A percentile compares a stretch with the other conserved stretches of the same genome.
Conservation (phyloP, 495 filamentous ascomycete species). For the Pyrenula massariospora region DNA sequence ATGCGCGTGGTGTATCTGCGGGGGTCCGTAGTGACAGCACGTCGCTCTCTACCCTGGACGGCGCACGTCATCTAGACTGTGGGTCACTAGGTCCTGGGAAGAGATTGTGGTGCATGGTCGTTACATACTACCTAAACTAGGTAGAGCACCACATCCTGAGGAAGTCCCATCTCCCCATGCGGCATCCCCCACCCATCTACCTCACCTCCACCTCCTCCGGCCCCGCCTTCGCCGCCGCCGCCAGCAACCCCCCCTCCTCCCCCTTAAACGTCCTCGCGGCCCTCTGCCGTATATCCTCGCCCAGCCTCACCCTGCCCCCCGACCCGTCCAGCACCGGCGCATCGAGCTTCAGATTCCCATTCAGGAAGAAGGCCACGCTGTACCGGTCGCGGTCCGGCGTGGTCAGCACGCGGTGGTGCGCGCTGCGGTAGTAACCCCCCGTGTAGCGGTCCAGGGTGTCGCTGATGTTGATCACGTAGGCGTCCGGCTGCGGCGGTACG, state of each 20-base stretch:
- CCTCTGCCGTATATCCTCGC: background rate
- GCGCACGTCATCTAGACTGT: background rate
- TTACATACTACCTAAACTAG: background rate
- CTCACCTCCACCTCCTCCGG: background rate
- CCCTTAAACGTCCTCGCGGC: background rate
- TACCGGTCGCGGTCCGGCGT: constrained; percentile 13
- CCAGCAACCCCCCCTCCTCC: background rate
- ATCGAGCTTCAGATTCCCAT: constrained; percentile 1
- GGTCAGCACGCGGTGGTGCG: constrained; percentile 21
- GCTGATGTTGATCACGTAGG: constrained; percentile 15
- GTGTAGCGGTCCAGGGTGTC: constrained; percentile 20
- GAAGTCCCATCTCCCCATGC: background rate
- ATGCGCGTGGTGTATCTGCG: background rate
- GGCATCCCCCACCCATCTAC: background rate
- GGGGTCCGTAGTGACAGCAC: background rate
- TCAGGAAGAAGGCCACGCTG: constrained; percentile 16
- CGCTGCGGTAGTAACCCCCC: constrained; percentile 16
- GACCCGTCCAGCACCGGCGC: background rate
- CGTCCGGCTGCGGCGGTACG: constrained; percentile 7
- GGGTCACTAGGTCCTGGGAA: background rate
- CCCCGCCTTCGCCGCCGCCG: too few relatives aligned
- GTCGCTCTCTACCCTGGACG: background rate
- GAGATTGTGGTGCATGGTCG: background rate
- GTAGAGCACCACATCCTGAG: background rate
- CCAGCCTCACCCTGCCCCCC: background rate